Evolutionary conservation across 306 rosid species (phyloP).

Genomic region (Heteromeles arbutifolia): DNA sequence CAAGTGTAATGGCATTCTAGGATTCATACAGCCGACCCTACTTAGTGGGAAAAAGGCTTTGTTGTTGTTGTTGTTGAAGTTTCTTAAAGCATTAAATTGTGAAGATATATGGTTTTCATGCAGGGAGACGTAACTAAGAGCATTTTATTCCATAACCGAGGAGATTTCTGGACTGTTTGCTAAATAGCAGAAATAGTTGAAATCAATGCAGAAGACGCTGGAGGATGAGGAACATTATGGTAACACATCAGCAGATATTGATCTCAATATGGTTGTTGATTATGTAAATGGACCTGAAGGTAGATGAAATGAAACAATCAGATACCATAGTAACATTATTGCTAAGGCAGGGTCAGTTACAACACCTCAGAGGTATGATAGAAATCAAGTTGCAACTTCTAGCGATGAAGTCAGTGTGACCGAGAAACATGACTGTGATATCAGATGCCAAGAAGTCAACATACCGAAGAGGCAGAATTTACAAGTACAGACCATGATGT

Average conservation of each 20-base stretch:
- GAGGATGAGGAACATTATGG: constrained; percentile 92
- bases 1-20: too few species aligned
- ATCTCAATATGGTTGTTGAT: constrained; percentile 31
- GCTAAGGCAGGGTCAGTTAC: constrained; percentile 45
- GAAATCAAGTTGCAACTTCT: constrained; percentile 48
- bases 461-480: constrained; percentile 78
- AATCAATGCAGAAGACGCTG: constrained; percentile 82
- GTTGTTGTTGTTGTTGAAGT: too few species aligned
- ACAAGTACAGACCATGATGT: constrained; percentile 54
- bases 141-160: constrained; percentile 95
- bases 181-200: constrained; percentile 90
- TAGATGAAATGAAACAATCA: constrained; percentile 32
- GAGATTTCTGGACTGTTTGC: constrained; percentile 71
- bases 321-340: constrained; percentile 27
- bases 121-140: constrained; percentile 87
- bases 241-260: constrained; percentile 67
- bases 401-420: constrained; percentile 68
- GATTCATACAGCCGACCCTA: too few species aligned
- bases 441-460: constrained; percentile 60
- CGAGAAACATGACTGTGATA: constrained; percentile 74
- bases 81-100: background rate
- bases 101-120: constrained; percentile 9
- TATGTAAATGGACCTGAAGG: constrained; percentile 27
- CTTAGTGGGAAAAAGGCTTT: too few species aligned
- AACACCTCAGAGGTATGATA: constrained; percentile 39